Conservation (phyloP, 2,329 filamentous ascomycete genomes). For the Fusarium citri region DNA sequence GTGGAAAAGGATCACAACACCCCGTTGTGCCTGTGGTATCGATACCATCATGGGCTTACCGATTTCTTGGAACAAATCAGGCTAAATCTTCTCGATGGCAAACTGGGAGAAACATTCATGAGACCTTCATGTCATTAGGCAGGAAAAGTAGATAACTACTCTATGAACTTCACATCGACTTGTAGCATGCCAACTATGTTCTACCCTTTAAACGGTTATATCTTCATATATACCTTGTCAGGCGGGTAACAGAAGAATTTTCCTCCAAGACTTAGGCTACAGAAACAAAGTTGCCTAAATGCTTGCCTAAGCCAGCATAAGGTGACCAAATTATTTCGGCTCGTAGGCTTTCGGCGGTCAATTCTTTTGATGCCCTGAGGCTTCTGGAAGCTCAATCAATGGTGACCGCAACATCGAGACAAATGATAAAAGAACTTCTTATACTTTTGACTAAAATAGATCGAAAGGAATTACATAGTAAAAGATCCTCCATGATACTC, state of each 20-base stretch:
- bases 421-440: neutral
- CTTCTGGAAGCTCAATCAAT: neutral
- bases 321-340: neutral
- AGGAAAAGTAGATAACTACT: neutral
- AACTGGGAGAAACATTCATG: neutral
- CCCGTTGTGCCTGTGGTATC: neutral
- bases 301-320: neutral
- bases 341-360: fast-evolving
- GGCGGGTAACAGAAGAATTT: no score
- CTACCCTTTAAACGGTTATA: neutral
- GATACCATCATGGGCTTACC: neutral
- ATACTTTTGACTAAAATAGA: slow-evolving; percentile 28
- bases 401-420: neutral
- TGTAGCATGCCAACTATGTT: neutral
- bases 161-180: neutral
- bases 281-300: neutral
- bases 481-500: slow-evolving; percentile 8
- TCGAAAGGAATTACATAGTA: slow-evolving; percentile 29
- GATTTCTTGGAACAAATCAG: neutral
- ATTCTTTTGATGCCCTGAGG: neutral
- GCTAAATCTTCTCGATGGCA: neutral
- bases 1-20: neutral
- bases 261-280: no score
- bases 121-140: neutral
- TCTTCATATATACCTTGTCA: neutral